A percentile compares a stretch with the other conserved stretches of the same genome.
Evolutionary conservation across 2,329 filamentous ascomycete genomes (phyloP).

Genomic region (Keithomyces neogunnii): DNA sequence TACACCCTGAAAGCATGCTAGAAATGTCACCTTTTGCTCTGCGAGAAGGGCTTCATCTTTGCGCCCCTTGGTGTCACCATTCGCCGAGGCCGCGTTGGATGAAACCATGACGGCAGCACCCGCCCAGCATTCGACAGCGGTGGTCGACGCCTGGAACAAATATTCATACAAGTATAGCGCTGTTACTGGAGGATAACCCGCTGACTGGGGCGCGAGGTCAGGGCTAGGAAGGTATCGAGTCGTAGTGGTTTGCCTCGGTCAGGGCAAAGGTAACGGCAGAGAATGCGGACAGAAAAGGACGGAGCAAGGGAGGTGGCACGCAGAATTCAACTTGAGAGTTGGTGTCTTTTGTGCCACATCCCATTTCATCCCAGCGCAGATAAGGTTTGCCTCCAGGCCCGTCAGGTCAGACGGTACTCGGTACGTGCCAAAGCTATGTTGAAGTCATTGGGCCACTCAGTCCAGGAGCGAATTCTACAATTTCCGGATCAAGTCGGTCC

Average conservation of each 20-base stretch:
- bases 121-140: background rate
- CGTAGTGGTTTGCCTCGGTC: too few species aligned
- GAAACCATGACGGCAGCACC: slow-evolving; percentile 3
- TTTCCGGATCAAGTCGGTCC: background rate
- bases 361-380: background rate
- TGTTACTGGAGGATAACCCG: too few species aligned
- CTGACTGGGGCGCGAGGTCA: too few species aligned
- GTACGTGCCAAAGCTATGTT: background rate
- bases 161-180: too few species aligned
- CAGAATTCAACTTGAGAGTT: background rate
- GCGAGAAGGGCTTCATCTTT: background rate
- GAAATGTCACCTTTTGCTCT: slow-evolving; percentile 24
- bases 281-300: too few species aligned
- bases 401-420: too few species aligned
- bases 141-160: too few species aligned
- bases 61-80: background rate
- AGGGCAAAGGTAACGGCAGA: too few species aligned
- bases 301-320: background rate
- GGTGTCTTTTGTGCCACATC: background rate
- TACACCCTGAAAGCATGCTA: slow-evolving; percentile 39
- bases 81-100: slow-evolving; percentile 1
- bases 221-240: too few species aligned
- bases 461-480: too few species aligned
- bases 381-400: background rate
- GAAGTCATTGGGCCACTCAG: slow-evolving; percentile 1